Base-by-base conservation (phyloP, 345 rosid species). In the Salix arbutifolia region DNA sequence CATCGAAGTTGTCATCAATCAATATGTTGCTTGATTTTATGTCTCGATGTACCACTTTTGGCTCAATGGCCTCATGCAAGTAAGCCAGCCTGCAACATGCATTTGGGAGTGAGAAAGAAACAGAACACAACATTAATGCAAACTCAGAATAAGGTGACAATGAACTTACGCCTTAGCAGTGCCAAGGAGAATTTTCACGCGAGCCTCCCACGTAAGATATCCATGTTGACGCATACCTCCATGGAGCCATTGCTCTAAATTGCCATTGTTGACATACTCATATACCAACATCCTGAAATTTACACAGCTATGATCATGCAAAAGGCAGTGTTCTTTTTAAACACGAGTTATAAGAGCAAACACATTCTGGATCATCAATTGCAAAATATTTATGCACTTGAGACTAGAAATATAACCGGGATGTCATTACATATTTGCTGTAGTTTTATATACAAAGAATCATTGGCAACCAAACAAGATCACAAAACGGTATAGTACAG, bases 21-120 rank as follows among this genome's bases (percentile, higher is more conserved):
- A 95, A 82, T 87, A 95, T 91, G 83, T 95, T 95, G 86, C 99
- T 95, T 0, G 99, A 95, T 79, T 95, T 95, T 81, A 95, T 93
- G 87, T 95, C 99, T 77, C 99, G 88, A 65, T 95, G 99, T 80
- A 93, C 97, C 77, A 95, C 99, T 86, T 95, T 95, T 9, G 99
- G 99, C 81, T 95, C 99, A 74, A 95, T 95, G 78, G 99, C 99
- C 83, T 95, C 98, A 25, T 95, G 99, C 82, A 95, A 85, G 79
- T 95, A 95, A 70, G 98, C 90, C 79, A 93, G 80, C 74, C 99
- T 95, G 72, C 44, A 76, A 53, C 19, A 77, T 30, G 19, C 44
- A 76, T 70, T 60, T 33, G 73, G 9, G 35, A 69, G 67, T 62
- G 72, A 58, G 25, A 70, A 65, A 21, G n/a, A 71, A 77, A 73